Conservation (phyloP, 2,329 filamentous ascomycete species). For the Emericellopsis cladophorae region DNA sequence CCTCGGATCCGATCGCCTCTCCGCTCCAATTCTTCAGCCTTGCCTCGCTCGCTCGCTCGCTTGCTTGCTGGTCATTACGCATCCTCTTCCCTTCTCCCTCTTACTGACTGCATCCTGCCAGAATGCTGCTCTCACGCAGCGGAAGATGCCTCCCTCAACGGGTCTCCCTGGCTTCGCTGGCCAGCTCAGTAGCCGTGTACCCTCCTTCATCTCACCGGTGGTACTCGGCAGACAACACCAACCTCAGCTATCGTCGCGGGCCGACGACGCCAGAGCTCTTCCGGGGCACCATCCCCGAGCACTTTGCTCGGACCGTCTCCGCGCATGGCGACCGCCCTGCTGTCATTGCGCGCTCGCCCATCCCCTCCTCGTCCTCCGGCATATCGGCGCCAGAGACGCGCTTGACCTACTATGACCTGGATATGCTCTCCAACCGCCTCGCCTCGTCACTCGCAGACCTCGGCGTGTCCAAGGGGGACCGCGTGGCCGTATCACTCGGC, state of each 20-base stretch:
- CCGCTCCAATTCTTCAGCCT: too few species aligned
- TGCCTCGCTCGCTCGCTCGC: too few species aligned
- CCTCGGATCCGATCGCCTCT: too few species aligned
- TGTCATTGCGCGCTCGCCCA: conserved; percentile 36
- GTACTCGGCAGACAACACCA: background rate
- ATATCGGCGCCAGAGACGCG: conserved; percentile 46
- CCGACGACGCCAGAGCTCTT: conserved; percentile 48
- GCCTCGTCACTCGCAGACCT: conserved; percentile 56
- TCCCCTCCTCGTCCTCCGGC: conserved; percentile 22
- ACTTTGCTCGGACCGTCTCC: conserved; percentile 56
- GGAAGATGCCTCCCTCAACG: too few species aligned
- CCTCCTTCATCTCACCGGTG: too few species aligned
- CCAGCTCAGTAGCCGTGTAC: too few species aligned
- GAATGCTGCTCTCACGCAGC: too few species aligned
- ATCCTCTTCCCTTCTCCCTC: too few species aligned
- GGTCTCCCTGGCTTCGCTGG: too few species aligned
- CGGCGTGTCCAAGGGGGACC: conserved; percentile 69
- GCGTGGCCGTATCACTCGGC: conserved; percentile 76
- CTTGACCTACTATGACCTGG: conserved; percentile 64
- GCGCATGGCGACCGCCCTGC: conserved; percentile 51
- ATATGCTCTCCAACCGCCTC: conserved; percentile 62
- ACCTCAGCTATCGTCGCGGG: background rate
- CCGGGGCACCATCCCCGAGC: conserved; percentile 55
- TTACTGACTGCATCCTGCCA: too few species aligned
- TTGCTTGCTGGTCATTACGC: too few species aligned